phyloP scores from a whole-genome alignment of 306 rosid genomes.

The Arachis stenosperma region DNA sequence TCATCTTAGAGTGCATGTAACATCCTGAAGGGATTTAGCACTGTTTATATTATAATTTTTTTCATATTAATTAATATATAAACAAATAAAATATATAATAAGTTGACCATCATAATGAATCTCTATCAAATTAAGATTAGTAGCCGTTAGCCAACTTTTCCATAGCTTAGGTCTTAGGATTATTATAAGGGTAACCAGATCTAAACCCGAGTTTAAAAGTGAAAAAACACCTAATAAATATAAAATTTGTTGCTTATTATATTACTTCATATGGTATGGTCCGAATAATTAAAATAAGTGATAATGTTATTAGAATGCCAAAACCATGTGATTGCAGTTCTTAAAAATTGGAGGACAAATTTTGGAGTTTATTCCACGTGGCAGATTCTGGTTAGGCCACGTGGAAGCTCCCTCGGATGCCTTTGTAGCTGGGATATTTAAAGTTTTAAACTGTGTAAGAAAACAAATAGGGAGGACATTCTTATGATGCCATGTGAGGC shows the following conservation, averaged over 20 bases:
- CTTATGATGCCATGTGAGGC: neutral
- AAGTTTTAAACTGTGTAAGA: neutral
- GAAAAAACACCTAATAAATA: neutral
- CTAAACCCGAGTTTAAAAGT: constrained; percentile 18
- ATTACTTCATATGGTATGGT: neutral
- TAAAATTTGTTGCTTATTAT: neutral
- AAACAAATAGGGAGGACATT: constrained; percentile 4
- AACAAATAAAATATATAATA: neutral
- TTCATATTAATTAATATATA: too few species aligned
- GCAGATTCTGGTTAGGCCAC: neutral
- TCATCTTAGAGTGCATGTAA: neutral
- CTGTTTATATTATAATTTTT: too few species aligned
- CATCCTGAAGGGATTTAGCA: neutral
- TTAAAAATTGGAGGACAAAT: neutral
- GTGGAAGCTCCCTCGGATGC: constrained; percentile 56
- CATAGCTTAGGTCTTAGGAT: neutral
- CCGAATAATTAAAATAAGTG: neutral
- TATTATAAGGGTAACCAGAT: constrained; percentile 22
- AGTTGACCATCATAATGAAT: neutral
- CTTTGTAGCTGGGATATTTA: neutral
- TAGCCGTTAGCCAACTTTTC: constrained; percentile 21
- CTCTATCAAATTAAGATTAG: neutral
- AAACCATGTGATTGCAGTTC: constrained; percentile 40
- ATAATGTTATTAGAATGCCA: neutral
- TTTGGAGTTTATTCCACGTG: constrained; percentile 30